Base-by-base conservation (phyloP, 2,329 filamentous ascomycete genomes). In the Aureobasidium sp. region DNA sequence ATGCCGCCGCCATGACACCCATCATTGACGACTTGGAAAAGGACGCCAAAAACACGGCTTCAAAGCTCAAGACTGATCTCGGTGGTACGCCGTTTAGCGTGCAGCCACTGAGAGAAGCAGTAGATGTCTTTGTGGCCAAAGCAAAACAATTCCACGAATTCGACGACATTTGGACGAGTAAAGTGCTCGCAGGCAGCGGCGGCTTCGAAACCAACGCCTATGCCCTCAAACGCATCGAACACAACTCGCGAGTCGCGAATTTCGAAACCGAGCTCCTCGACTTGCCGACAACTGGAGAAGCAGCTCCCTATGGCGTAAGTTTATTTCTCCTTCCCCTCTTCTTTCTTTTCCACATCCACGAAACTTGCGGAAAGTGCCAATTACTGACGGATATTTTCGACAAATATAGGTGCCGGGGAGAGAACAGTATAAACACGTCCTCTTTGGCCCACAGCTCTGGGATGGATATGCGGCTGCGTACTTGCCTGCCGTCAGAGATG, bases 401-500 rank as follows among this genome's bases (percentile, higher is more conserved):
- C 1, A 12, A 61, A 66, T 5, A 56, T 62, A 91, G 88, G 83
- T 96, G 5, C 89, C 90, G 42, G 90, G 90, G 68, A 87, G 93
- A 66, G 89, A 89, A 5, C 94, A 97, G 76, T 99, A 91, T 81
- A 96, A 95, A 74, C 94, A 97, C 75, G 83, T 95, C 70, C 78
- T 99, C 62, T 96, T 92, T 72, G 93, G 89, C 1, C 94, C 94
- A 0, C 84, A 90, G 70, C 78, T 84, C 2, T 92, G 90, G 87
- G 87, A 86, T 37, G 84, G 82, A 41, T 83, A 87, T 67, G 83
- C 88, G 36, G 82, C 83, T 62, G 83, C 83, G 0, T 84, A 84
- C 65, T 95, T 95, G 76, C 93, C 93, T 0, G 87, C 87, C n/a
- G 88, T 97, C 62, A 82, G 90, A 62, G 92, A 97, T 70, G 86